phyloP scores from a whole-genome alignment of 805 yeast genomes.

The Candida maris region DNA sequence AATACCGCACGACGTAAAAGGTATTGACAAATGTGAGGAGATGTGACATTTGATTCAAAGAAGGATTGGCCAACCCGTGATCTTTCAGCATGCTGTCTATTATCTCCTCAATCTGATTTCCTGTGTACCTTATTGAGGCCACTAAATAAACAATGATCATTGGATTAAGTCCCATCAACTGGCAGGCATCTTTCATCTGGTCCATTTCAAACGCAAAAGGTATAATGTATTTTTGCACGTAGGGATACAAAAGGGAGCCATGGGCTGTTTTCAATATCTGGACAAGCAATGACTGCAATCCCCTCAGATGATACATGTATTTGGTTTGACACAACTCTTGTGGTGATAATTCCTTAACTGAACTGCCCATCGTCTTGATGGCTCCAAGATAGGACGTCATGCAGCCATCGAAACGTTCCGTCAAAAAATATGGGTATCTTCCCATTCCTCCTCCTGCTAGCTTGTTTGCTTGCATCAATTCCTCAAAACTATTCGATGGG shows the following conservation, averaged over 20 bases:
- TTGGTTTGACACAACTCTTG: slow-evolving; percentile 57
- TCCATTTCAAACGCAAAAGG: slow-evolving; percentile 68
- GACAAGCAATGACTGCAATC: slow-evolving; percentile 58
- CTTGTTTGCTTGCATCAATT: slow-evolving; percentile 38
- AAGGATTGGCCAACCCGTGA: slow-evolving; percentile 32
- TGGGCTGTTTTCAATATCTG: slow-evolving; percentile 52
- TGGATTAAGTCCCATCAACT: slow-evolving; percentile 59
- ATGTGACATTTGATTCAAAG: slow-evolving; percentile 61
- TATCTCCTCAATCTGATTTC: slow-evolving; percentile 39
- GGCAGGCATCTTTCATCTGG: slow-evolving; percentile 76
- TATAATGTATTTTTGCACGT: slow-evolving; percentile 48
- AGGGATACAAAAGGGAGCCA: slow-evolving; percentile 50
- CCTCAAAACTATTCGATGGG: slow-evolving; percentile 27
- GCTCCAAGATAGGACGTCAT: slow-evolving; percentile 43
- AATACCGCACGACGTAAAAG: slow-evolving; percentile 64
- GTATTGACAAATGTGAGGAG: slow-evolving; percentile 69
- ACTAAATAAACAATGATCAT: slow-evolving; percentile 42
- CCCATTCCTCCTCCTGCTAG: slow-evolving; percentile 34
- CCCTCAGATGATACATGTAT: slow-evolving; percentile 62
- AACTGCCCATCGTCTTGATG: slow-evolving; percentile 36
- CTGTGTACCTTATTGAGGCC: slow-evolving; percentile 45
- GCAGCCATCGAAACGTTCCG: slow-evolving; percentile 30
- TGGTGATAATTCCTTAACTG: slow-evolving; percentile 36
- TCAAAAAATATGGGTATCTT: slow-evolving; percentile 27
- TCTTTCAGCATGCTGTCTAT: slow-evolving; percentile 42